Percentiles rank a stretch among this genome's conserved stretches.
Evolutionary conservation across 2,329 filamentous ascomycete species (phyloP).

Genomic region (Thielaviopsis populi): DNA sequence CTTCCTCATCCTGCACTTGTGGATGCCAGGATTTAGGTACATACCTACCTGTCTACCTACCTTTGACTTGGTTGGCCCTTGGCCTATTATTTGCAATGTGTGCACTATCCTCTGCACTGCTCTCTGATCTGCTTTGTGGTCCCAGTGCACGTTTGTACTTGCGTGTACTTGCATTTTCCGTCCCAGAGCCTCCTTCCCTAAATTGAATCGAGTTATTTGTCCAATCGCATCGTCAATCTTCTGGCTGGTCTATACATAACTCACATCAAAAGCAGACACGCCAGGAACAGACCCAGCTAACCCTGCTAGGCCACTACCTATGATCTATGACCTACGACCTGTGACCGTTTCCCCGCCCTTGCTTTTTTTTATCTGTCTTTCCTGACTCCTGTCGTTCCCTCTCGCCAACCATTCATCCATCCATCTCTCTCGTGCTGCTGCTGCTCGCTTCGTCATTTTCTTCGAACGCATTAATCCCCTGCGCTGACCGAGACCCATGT

Average conservation of each 20-base stretch:
- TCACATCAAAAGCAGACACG: background rate
- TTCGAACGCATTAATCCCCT: background rate
- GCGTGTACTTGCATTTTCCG: background rate
- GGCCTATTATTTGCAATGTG: background rate
- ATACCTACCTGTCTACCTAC: too few species aligned
- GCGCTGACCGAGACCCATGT: background rate
- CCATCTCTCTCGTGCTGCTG: background rate
- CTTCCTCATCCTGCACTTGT: too few species aligned
- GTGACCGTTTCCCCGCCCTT: background rate
- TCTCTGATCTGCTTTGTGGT: background rate
- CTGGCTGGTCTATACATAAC: background rate
- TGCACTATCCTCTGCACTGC: background rate
- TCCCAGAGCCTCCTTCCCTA: background rate
- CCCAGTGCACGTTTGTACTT: background rate
- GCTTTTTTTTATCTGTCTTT: background rate
- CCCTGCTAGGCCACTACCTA: background rate
- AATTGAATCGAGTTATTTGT: background rate
- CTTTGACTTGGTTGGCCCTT: background rate
- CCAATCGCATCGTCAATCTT: background rate
- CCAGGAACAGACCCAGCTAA: background rate
- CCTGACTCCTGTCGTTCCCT: too few species aligned
- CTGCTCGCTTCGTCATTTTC: background rate
- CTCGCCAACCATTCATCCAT: background rate
- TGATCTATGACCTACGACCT: background rate
- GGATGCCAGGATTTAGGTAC: too few species aligned